Conservation (phyloP, 192 early-diverging fungal species). For the Backusella tarrabulga region DNA sequence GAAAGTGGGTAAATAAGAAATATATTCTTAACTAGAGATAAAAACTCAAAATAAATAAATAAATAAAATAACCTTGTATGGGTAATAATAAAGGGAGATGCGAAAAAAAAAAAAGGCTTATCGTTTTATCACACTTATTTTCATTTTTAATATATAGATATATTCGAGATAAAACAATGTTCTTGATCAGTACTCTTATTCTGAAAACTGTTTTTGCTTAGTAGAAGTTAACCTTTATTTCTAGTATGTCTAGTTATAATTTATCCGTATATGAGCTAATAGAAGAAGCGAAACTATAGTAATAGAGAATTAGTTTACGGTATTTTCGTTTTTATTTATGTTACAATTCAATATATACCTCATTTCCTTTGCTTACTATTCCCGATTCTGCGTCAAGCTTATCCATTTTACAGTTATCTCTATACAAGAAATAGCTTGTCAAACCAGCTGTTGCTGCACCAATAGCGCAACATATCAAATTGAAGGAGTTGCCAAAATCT, state of each 20-base stretch:
- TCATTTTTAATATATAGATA: neutral
- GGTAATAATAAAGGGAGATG: neutral
- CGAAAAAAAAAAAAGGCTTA: neutral
- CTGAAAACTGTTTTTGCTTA: neutral
- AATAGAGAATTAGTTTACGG: neutral
- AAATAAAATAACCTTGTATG: no score
- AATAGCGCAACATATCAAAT: neutral
- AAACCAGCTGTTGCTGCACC: neutral
- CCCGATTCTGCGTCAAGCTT: neutral
- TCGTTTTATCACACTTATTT: neutral
- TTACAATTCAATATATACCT: neutral
- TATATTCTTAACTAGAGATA: no score
- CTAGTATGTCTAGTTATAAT: neutral
- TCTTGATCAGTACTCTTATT: neutral
- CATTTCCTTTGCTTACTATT: neutral
- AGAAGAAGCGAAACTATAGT: neutral
- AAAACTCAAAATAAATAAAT: no score
- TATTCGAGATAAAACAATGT: neutral
- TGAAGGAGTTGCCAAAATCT: constrained; percentile 30
- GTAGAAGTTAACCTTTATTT: neutral
- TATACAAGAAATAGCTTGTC: constrained; percentile 21
- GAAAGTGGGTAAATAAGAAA: no score
- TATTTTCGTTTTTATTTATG: neutral
- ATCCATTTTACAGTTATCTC: constrained; percentile 1
- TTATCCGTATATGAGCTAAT: neutral